Evolutionary conservation across 2,329 filamentous ascomycete species (phyloP), one percentile per base, ranked within the genome.

Genomic region (Alternaria conjuncta): DNA sequence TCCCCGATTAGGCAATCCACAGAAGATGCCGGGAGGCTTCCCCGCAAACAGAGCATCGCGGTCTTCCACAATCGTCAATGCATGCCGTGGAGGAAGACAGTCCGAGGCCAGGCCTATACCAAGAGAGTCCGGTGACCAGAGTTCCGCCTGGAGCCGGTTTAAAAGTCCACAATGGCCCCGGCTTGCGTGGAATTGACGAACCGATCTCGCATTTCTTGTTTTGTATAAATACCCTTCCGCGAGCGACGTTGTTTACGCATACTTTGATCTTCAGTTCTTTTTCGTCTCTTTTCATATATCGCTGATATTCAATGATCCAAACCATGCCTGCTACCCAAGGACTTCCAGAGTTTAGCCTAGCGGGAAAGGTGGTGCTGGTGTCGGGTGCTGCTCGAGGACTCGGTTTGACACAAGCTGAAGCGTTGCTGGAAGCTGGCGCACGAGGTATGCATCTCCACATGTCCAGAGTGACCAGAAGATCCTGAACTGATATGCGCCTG

Each of bases 301-400:
- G 20, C 8, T 44, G 18, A 43, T 15, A 20, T 12, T 20, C 13
- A 59, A 41, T 21, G 45, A 59, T 54, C n/a, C 47, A 44, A 49
- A 36, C 43, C 13, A 74, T 74, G 71, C 58, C 69, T 9, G 44
- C 62, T n/a, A 58, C 65, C 18, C 64, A 63, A 43, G 70, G 71
- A 25, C 81, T 94, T 55, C 89, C 91, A 47, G 93, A 96, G 75
- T 96, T 96, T 83, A 90, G 86, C 73, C 85, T 96, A 67, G 85
- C 87, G 67, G 87, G 88, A 80, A 93, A 89, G 79, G 86, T 92
- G 2, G 87, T 93, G 50, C 78, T 92, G 28, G 89, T 94, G 4
- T 91, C 90, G 2, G 92, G 92, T 18, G 92, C 87, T 58, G 91
- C 87, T 3, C 85, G 89, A 63, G 92, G 92, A 0, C 84, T 94